Evolutionary conservation across 805 yeast species (phyloP).

Genomic region (Priceomyces fermenticarens): DNA sequence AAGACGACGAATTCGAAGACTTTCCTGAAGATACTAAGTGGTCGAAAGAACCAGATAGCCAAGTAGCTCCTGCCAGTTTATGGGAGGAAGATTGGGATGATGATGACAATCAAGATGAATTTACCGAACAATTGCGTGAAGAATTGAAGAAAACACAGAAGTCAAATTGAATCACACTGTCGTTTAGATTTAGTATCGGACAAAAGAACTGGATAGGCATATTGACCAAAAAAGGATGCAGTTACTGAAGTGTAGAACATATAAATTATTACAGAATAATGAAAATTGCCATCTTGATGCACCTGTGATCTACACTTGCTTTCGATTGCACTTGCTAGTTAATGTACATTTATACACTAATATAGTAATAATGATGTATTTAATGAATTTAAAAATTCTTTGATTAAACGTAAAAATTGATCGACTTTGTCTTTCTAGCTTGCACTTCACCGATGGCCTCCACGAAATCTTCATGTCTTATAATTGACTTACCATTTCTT

Average conservation of each 20-base stretch:
- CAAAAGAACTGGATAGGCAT: too few species aligned
- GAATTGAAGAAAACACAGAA: constrained; percentile 32
- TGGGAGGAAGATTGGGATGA: constrained; percentile 99
- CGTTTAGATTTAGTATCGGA: background rate
- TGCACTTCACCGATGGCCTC: constrained; percentile 98
- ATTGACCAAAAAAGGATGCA: too few species aligned
- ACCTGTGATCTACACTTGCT: background rate
- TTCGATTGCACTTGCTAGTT: constrained; percentile 1
- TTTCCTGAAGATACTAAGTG: constrained; percentile 85
- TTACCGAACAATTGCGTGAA: constrained; percentile 66
- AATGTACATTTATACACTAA: constrained; percentile 5
- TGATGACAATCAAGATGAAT: constrained; percentile 89
- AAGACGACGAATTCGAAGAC: constrained; percentile 96
- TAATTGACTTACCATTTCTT: constrained; percentile 86
- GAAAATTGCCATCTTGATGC: too few species aligned
- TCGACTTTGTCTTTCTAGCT: constrained; percentile 93
- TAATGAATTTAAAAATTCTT: constrained; percentile 1
- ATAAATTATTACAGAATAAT: too few species aligned
- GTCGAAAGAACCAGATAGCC: constrained; percentile 56
- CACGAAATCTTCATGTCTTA: constrained; percentile 95
- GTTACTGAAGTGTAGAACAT: too few species aligned
- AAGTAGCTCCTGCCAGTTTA: constrained; percentile 54
- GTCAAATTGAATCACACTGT: constrained; percentile 4
- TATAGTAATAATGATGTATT: constrained; percentile 2
- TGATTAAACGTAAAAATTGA: constrained; percentile 85